Percentiles rank a stretch among this genome's conserved stretches.
phyloP scores from a whole-genome alignment of 495 filamentous ascomycete species.

The Oleoguttula mirabilis region DNA sequence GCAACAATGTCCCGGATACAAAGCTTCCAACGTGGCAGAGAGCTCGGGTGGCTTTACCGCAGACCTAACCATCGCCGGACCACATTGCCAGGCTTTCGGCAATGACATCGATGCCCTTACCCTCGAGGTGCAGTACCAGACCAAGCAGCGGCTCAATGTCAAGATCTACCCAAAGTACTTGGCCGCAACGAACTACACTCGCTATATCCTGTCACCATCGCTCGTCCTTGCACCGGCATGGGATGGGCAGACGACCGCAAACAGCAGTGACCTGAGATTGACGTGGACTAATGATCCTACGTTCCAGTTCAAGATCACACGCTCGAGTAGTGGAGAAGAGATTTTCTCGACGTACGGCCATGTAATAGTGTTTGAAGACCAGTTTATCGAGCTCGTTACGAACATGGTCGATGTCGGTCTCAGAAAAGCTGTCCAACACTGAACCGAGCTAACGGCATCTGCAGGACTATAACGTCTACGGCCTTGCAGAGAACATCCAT shows the following conservation, averaged over 20 bases:
- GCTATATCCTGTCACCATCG: conserved; percentile 6
- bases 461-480: conserved; percentile 20
- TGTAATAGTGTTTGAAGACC: conserved; percentile 19
- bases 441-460: background rate
- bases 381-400: conserved; percentile 18
- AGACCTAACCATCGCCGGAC: conserved; percentile 18
- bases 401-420: conserved; percentile 12
- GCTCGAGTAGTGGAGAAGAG: conserved; percentile 6
- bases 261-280: conserved; percentile 14
- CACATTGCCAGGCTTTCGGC: conserved; percentile 17
- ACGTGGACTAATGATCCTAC: conserved; percentile 15
- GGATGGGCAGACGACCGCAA: conserved; percentile 8
- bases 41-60: conserved; percentile 15
- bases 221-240: conserved; percentile 6
- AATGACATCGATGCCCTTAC: conserved; percentile 19
- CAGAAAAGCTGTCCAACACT: background rate
- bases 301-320: conserved; percentile 19
- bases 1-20: conserved; percentile 21
- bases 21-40: conserved; percentile 10
- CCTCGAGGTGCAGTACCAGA: conserved; percentile 21
- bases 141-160: conserved; percentile 19
- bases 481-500: conserved; percentile 20
- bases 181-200: conserved; percentile 10
- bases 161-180: conserved; percentile 19
- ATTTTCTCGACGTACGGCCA: conserved; percentile 17